Conservation (phyloP, 2,329 filamentous ascomycete genomes). For the Fonsecaea nubica region DNA sequence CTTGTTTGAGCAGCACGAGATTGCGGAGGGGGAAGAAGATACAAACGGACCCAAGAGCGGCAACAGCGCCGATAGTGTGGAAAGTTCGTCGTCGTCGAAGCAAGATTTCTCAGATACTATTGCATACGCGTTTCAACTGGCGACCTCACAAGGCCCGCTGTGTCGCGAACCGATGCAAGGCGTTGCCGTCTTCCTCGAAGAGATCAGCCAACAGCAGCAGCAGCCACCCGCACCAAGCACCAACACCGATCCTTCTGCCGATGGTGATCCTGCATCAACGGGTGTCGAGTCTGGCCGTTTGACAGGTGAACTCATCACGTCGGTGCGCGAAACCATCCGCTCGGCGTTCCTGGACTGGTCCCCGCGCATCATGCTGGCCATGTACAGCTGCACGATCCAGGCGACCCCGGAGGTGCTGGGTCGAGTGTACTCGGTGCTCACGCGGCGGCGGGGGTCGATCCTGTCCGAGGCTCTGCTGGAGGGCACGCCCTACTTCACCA, state of each 20-base stretch:
- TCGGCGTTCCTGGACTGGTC: constrained; percentile 94
- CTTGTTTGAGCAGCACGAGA: constrained; percentile 46
- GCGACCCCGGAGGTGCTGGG: constrained; percentile 89
- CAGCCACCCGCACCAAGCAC: background rate
- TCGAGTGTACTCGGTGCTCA: constrained; percentile 96
- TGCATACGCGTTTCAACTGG: constrained; percentile 90
- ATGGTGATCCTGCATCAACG: constrained; percentile 45
- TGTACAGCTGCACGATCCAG: constrained; percentile 98
- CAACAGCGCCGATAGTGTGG: constrained; percentile 36
- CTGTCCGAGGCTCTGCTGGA: constrained; percentile 91
- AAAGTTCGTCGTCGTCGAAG: constrained; percentile 55
- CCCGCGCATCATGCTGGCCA: constrained; percentile 90
- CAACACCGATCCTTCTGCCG: constrained; percentile 48
- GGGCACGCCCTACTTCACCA: constrained; percentile 95
- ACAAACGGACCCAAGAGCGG: constrained; percentile 23
- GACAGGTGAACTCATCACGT: constrained; percentile 91
- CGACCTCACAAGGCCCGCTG: constrained; percentile 84
- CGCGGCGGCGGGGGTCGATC: constrained; percentile 85
- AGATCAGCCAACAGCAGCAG: constrained; percentile 63
- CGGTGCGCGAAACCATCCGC: constrained; percentile 81
- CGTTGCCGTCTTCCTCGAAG: constrained; percentile 87
- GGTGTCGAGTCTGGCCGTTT: constrained; percentile 75
- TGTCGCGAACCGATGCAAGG: constrained; percentile 94
- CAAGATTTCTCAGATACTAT: constrained; percentile 86
- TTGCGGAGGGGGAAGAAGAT: constrained; percentile 29